Evolutionary conservation across 1,284 basidiomycete species (phyloP), one percentile per base, ranked within the genome.

Genomic region (Tylopilus sp.): DNA sequence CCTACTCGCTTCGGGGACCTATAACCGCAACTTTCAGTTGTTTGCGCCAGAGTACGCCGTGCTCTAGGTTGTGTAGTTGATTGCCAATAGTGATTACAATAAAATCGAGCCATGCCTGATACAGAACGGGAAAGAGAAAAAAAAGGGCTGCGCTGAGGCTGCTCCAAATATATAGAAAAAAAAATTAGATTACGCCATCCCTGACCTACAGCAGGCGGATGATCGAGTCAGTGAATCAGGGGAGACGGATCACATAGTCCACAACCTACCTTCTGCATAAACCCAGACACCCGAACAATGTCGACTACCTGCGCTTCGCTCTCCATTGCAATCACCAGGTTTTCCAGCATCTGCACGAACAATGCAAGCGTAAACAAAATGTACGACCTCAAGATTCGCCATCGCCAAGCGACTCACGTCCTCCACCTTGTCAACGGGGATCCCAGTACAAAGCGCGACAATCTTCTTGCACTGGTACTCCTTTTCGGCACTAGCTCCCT

Each of bases 1-100:
- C 62, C 79, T 92, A 64, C 79, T 97, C 37, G 94, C 88, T 3
- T 89, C 86, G 10, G 94, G 92, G 25, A 94, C 92, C 49, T 97
- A 92, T 68, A 93, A 91, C 70, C 78, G 94, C 54, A 93, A 90
- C 66, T 97, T 93, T 78, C 94, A 97, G 67, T 73, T 97, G 45
- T 97, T 90, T 68, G 77, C 84, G 47, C 87, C 79, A 44, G 89
- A 82, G 66, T 85, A 77, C 59, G 59, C 73, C 43, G 67, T 52
- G 52, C 64, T 57, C 51, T 68, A 61, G 52, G 42, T 55, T 55
- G 44, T 51, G 48, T 43, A 40, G 51, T 13, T 31, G 51, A 21
- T 26, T 26, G 38, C 21, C 33, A 50, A 61, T 57, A 16, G n/a
- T 29, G 59, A 56, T 49, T 48, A 63, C 63, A 54, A 46, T 26